phyloP scores from a whole-genome alignment of 2,329 filamentous ascomycete species.

The Cladosporium sp. region DNA sequence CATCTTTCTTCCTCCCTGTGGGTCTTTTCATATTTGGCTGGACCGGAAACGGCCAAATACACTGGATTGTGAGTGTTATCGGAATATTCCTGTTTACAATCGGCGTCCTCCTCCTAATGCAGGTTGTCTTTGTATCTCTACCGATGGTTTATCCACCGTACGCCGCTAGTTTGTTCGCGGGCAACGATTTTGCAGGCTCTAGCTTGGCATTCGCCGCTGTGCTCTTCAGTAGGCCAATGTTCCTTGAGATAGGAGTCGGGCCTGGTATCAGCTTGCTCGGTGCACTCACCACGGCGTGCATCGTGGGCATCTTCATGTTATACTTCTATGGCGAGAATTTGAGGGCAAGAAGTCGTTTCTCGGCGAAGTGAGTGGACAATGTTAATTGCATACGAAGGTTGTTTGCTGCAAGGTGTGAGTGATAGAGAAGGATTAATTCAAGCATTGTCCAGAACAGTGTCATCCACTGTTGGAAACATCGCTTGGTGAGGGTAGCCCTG shows the following conservation, averaged over 20 bases:
- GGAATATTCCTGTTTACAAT: slow-evolving; percentile 39
- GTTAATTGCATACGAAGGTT: too few species aligned
- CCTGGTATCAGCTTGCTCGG: slow-evolving; percentile 55
- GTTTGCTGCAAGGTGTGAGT: too few species aligned
- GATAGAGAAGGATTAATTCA: too few species aligned
- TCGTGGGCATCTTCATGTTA: slow-evolving; percentile 48
- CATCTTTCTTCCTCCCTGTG: slow-evolving; percentile 25
- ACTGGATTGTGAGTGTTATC: slow-evolving; percentile 37
- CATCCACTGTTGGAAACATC: too few species aligned
- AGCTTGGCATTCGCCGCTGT: slow-evolving; percentile 57
- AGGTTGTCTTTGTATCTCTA: slow-evolving; percentile 39
- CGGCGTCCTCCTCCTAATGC: slow-evolving; percentile 38
- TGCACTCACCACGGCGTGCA: slow-evolving; percentile 36
- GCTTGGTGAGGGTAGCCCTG: too few species aligned
- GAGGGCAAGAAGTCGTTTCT: slow-evolving; percentile 56
- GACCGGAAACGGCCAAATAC: slow-evolving; percentile 24
- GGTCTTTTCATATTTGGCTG: slow-evolving; percentile 34
- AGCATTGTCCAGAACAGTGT: too few species aligned
- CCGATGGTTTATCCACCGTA: slow-evolving; percentile 36
- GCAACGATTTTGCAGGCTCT: slow-evolving; percentile 55
- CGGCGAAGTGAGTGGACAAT: too few species aligned
- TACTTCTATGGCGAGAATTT: slow-evolving; percentile 55
- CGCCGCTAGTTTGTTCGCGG: slow-evolving; percentile 57
- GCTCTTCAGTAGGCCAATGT: slow-evolving; percentile 58
- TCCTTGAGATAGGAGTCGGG: slow-evolving; percentile 55